Conservation (phyloP, 768 basidiomycete species). For the Tricholoma matsutake region DNA sequence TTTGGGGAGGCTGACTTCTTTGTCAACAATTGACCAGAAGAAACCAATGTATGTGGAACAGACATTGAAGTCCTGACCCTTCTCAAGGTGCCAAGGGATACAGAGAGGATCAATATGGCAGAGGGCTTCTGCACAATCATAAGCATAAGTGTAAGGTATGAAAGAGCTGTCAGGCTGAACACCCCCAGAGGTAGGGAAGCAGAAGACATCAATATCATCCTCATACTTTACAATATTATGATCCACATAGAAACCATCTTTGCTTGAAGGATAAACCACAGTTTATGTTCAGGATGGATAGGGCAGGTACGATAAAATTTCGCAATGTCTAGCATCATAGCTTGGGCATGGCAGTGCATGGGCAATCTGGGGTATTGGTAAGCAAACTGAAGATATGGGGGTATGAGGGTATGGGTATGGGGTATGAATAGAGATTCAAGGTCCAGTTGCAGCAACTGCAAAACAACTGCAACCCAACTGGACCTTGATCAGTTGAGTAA, state of each 20-base stretch:
- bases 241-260: constrained; percentile 26
- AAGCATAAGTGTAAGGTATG: constrained; percentile 13
- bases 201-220: constrained; percentile 21
- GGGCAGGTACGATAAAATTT: constrained; percentile 35
- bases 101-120: constrained; percentile 13
- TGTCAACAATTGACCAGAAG: constrained; percentile 26
- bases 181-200: constrained; percentile 9
- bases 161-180: not conserved
- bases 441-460: no score
- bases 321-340: constrained; percentile 27
- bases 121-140: constrained; percentile 14
- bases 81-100: constrained; percentile 29
- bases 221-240: constrained; percentile 25
- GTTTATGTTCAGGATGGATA: constrained; percentile 28
- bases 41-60: constrained; percentile 30
- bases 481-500: no score
- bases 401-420: constrained; percentile 5
- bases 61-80: constrained; percentile 22
- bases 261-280: constrained; percentile 28
- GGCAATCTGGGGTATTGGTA: constrained; percentile 23
- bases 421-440: no score
- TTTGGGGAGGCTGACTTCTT: constrained; percentile 27
- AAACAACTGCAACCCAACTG: no score
- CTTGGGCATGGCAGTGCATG: constrained; percentile 25
- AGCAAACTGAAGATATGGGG: not conserved